These are phyloP conservation scores for Tulasnella sp. DNA, from an alignment of 768 basidiomycete species.

Conservation along the genomic window DNA sequence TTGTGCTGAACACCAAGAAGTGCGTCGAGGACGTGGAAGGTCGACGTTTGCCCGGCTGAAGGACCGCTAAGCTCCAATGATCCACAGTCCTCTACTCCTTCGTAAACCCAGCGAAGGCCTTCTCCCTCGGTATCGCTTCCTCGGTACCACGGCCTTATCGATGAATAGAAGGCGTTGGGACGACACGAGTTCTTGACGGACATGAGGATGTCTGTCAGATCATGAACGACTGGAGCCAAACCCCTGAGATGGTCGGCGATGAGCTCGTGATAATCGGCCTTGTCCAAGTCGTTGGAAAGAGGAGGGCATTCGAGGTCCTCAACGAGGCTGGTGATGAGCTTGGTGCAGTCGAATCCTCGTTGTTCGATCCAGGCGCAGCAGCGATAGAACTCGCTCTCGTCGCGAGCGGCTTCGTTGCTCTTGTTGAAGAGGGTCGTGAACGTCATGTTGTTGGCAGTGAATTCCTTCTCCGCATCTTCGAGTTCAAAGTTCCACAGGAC, in stretches of 20 bases:
- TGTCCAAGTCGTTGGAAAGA: constrained; percentile 30
- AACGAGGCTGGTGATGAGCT: constrained; percentile 18
- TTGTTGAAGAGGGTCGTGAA: constrained; percentile 51
- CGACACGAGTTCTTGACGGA: constrained; percentile 64
- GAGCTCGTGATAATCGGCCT: constrained; percentile 56
- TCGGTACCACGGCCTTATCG: constrained; percentile 88
- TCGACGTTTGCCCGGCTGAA: constrained; percentile 88
- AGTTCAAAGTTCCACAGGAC: constrained; percentile 53
- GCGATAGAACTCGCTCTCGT: constrained; percentile 86
- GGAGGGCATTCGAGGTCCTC: constrained; percentile 17
- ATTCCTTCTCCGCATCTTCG: constrained; percentile 10
- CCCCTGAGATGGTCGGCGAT: constrained; percentile 61
- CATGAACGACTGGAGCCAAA: constrained; percentile 60
- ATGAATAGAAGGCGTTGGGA: constrained; percentile 79
- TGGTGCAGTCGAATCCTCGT: constrained; percentile 54
- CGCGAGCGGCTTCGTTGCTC: constrained; percentile 46
- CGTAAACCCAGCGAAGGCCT: constrained; percentile 27
- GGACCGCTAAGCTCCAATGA: constrained; percentile 50
- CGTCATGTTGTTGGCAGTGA: constrained; percentile 25
- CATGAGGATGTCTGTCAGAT: constrained; percentile 57
- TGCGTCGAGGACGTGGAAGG: constrained; percentile 75
- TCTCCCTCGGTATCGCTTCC: constrained; percentile 55
- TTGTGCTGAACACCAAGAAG: constrained; percentile 63
- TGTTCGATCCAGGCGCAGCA: constrained; percentile 83
- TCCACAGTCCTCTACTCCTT: constrained; percentile 24